phyloP scores from a whole-genome alignment of 176 grass and related monocot genomes.

The Tuctoria greenei region DNA sequence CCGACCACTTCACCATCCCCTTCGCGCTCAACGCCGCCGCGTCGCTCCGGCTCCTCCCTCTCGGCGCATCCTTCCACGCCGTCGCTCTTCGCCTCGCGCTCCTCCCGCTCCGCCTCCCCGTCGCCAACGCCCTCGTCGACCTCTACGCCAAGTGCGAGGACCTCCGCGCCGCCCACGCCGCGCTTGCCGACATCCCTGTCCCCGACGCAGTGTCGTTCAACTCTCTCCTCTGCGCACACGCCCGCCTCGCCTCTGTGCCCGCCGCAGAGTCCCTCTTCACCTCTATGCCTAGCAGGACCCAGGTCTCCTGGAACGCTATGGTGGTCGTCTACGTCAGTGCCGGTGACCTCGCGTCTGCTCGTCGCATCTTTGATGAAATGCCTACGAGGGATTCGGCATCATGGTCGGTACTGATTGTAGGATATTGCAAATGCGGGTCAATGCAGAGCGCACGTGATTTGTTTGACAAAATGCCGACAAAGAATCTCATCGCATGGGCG shows the following conservation, averaged over 20 bases:
- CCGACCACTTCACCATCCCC: slow-evolving; percentile 62
- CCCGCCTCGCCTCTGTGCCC: slow-evolving; percentile 46
- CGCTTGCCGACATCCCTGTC: slow-evolving; percentile 40
- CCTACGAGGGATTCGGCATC: slow-evolving; percentile 43
- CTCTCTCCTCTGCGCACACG: slow-evolving; percentile 61
- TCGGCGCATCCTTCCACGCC: slow-evolving; percentile 62
- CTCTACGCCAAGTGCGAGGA: slow-evolving; percentile 73
- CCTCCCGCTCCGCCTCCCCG: slow-evolving; percentile 52
- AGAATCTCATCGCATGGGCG: slow-evolving; percentile 61
- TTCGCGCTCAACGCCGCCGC: slow-evolving; percentile 72
- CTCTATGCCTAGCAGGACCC: slow-evolving; percentile 51
- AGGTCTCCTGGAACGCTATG: slow-evolving; percentile 76
- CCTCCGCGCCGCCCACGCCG: slow-evolving; percentile 30
- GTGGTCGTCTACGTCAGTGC: slow-evolving; percentile 62
- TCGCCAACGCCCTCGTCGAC: slow-evolving; percentile 65
- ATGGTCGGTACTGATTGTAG: slow-evolving; percentile 55
- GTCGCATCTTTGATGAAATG: slow-evolving; percentile 58
- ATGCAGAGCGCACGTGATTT: slow-evolving; percentile 39
- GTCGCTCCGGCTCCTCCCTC: slow-evolving; percentile 30
- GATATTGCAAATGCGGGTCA: slow-evolving; percentile 44
- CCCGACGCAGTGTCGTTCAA: slow-evolving; percentile 65
- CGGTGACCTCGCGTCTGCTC: slow-evolving; percentile 44
- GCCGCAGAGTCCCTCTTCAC: slow-evolving; percentile 43
- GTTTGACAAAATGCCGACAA: slow-evolving; percentile 60
- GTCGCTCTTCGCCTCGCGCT: slow-evolving; percentile 54